phyloP scores from a whole-genome alignment of 2,329 filamentous ascomycete genomes.

The Phoma sp. region DNA sequence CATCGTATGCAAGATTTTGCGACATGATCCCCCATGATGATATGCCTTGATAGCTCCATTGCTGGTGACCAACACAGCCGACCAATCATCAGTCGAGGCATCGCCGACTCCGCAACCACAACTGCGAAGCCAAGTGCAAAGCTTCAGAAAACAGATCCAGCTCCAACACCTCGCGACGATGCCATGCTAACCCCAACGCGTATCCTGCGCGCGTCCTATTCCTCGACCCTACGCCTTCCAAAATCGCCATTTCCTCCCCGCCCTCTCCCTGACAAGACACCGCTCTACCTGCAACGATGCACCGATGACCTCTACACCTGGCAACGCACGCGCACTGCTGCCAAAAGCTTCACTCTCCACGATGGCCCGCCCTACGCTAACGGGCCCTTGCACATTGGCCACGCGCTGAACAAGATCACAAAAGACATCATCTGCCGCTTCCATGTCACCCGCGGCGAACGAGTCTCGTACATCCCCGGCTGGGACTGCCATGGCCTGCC shows the following conservation, averaged over 20 bases:
- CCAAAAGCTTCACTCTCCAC: conserved; percentile 78
- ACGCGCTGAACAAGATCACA: conserved; percentile 94
- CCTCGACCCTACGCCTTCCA: conserved; percentile 56
- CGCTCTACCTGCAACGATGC: conserved; percentile 72
- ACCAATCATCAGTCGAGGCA: conserved; percentile 23
- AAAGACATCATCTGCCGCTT: conserved; percentile 92
- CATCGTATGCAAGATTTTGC: background rate
- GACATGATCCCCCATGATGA: background rate
- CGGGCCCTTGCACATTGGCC: conserved; percentile 86
- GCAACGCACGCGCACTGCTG: conserved; percentile 63
- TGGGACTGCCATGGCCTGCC: conserved; percentile 99
- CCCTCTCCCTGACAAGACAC: conserved; percentile 39
- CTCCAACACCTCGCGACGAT: conserved; percentile 34
- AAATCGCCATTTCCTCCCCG: conserved; percentile 58
- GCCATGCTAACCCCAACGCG: conserved; percentile 49
- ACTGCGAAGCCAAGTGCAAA: background rate
- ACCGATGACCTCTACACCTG: conserved; percentile 89
- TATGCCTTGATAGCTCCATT: background rate
- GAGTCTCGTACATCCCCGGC: conserved; percentile 83
- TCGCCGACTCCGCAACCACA: conserved; percentile 18
- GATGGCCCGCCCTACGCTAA: conserved; percentile 98
- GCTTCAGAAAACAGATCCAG: conserved; percentile 21
- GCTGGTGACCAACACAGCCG: background rate
- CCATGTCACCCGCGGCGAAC: conserved; percentile 77
- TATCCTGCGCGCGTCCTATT: conserved; percentile 50